A percentile compares a stretch with the other conserved stretches of the same genome.
Evolutionary conservation across 2,329 filamentous ascomycete species (phyloP).

Genomic region (Cercospora berteroae): DNA sequence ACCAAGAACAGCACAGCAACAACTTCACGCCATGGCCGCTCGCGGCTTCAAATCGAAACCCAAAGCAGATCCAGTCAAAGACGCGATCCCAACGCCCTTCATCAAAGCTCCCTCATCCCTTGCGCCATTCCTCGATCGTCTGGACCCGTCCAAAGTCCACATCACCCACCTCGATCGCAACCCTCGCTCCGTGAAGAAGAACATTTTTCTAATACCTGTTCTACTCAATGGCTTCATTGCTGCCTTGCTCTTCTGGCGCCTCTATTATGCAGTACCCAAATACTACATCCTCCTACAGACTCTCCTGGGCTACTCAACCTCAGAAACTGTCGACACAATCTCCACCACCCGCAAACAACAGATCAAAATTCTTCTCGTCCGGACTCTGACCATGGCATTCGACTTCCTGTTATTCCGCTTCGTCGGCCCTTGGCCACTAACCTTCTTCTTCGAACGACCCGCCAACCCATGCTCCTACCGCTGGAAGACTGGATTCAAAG

Average conservation of each 20-base stretch:
- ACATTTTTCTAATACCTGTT: slow-evolving; percentile 77
- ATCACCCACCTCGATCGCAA: slow-evolving; percentile 78
- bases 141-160: slow-evolving; percentile 72
- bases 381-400: slow-evolving; percentile 65
- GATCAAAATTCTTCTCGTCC: slow-evolving; percentile 55
- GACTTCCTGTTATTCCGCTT: slow-evolving; percentile 62
- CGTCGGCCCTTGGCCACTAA: slow-evolving; percentile 48
- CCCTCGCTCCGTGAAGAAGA: slow-evolving; percentile 68
- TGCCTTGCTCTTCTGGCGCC: slow-evolving; percentile 64
- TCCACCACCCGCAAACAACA: slow-evolving; percentile 59
- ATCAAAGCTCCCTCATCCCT: slow-evolving; percentile 62
- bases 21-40: background rate
- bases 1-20: slow-evolving; percentile 1
- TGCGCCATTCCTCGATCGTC: slow-evolving; percentile 62
- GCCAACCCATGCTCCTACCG: slow-evolving; percentile 70
- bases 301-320: slow-evolving; percentile 63
- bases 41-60: slow-evolving; percentile 1
- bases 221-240: slow-evolving; percentile 70
- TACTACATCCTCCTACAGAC: slow-evolving; percentile 69
- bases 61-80: background rate
- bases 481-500: slow-evolving; percentile 69
- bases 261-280: slow-evolving; percentile 66
- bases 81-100: slow-evolving; percentile 57
- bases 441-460: slow-evolving; percentile 60
- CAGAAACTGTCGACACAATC: slow-evolving; percentile 62